Conservation (phyloP, 2,329 filamentous ascomycete genomes). For the Akanthomyces uredinophilus region DNA sequence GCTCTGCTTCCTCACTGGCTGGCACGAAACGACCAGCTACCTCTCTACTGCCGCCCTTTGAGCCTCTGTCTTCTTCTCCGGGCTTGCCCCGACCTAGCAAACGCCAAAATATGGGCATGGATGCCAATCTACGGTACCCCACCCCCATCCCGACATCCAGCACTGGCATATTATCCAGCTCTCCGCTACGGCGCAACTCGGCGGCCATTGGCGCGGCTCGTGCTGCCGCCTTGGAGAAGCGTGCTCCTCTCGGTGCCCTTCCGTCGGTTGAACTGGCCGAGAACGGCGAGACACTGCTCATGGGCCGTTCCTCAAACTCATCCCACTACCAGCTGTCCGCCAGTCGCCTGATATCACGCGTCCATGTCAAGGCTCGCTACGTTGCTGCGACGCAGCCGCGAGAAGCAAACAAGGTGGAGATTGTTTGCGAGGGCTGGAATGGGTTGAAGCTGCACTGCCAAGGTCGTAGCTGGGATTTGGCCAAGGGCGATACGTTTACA, state of each 20-base stretch:
- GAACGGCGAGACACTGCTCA: slow-evolving; percentile 74
- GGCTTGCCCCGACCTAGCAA: slow-evolving; percentile 64
- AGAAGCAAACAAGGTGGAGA: slow-evolving; percentile 73
- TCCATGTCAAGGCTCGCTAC: slow-evolving; percentile 87
- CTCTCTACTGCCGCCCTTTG: slow-evolving; percentile 71
- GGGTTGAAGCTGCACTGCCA: slow-evolving; percentile 89
- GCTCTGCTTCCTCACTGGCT: slow-evolving; percentile 24
- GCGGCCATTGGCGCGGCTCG: slow-evolving; percentile 55
- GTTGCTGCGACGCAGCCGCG: slow-evolving; percentile 62
- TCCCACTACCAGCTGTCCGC: slow-evolving; percentile 92
- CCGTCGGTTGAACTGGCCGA: slow-evolving; percentile 76
- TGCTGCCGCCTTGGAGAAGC: slow-evolving; percentile 44
- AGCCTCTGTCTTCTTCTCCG: slow-evolving; percentile 73
- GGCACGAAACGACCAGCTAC: slow-evolving; percentile 59
- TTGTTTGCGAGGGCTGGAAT: slow-evolving; percentile 94
- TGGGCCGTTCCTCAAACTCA: slow-evolving; percentile 92
- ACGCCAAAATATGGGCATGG: slow-evolving; percentile 51
- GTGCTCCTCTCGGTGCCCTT: slow-evolving; percentile 75
- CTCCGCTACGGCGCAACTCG: slow-evolving; percentile 57
- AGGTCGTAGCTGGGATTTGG: slow-evolving; percentile 77
- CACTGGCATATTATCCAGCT: slow-evolving; percentile 84
- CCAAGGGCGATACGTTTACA: slow-evolving; percentile 82
- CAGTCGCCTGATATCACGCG: slow-evolving; percentile 86
- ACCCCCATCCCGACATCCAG: slow-evolving; percentile 93
- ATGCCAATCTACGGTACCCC: slow-evolving; percentile 66